A percentile compares a stretch with the other conserved stretches of the same genome.
These are phyloP conservation scores for Boletus coccyginus DNA, from an alignment of 768 basidiomycete species.

Conservation along the genomic window DNA sequence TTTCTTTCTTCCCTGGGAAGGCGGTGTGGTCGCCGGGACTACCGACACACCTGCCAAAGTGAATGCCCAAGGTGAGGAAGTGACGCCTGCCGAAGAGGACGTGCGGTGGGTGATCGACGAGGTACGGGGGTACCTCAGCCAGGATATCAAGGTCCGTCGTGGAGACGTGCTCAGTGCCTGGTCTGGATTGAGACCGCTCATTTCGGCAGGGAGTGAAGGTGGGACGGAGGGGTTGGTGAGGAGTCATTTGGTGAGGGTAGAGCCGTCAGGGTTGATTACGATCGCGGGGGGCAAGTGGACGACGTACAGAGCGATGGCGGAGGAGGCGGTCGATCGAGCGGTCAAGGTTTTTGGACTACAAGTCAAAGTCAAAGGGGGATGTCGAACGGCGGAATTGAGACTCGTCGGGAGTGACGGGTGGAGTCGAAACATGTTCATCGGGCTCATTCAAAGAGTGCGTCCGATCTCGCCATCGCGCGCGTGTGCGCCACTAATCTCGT, in stretches of 20 bases:
- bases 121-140: slow-evolving; percentile 81
- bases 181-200: slow-evolving; percentile 89
- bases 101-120: slow-evolving; percentile 97
- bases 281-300: slow-evolving; percentile 99
- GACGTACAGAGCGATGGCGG: slow-evolving; percentile 93
- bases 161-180: slow-evolving; percentile 96
- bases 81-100: slow-evolving; percentile 86
- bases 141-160: slow-evolving; percentile 90
- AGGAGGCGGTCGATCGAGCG: slow-evolving; percentile 90
- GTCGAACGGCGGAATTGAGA: slow-evolving; percentile 77
- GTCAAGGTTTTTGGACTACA: slow-evolving; percentile 73
- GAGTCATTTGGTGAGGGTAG: slow-evolving; percentile 89
- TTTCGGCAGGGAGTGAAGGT: slow-evolving; percentile 71
- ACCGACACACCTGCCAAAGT: slow-evolving; percentile 84
- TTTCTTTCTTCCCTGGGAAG: slow-evolving; percentile 99
- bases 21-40: slow-evolving; percentile 95
- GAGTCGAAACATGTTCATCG: slow-evolving; percentile 96
- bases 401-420: slow-evolving; percentile 92
- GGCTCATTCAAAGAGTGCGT: slow-evolving; percentile 82
- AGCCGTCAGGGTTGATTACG: slow-evolving; percentile 78
- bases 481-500: not conserved
- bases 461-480: not conserved
- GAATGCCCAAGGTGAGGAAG: slow-evolving; percentile 52
- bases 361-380: slow-evolving; percentile 51
- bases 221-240: slow-evolving; percentile 87